These are phyloP conservation scores for Begonia masoniana DNA, from an alignment of 306 rosid species.

Conservation along the genomic window DNA sequence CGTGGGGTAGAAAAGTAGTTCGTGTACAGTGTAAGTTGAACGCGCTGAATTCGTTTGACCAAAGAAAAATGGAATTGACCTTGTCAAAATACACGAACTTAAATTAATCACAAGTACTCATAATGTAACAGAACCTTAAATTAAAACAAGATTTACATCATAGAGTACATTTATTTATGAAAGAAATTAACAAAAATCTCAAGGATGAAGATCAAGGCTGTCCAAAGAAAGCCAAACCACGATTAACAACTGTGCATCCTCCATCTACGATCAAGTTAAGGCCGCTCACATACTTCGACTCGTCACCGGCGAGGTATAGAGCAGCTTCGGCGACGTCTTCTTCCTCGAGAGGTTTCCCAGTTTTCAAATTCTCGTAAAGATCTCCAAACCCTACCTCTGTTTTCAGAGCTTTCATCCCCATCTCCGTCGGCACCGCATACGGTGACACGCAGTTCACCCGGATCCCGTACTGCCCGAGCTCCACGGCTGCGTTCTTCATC, in stretches of 20 bases:
- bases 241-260: slow-evolving; percentile 46
- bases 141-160: too few relatives aligned
- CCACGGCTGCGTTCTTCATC: slow-evolving; percentile 62
- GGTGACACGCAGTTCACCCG: slow-evolving; percentile 81
- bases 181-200: too few relatives aligned
- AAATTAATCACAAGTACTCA: too few relatives aligned
- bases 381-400: slow-evolving; percentile 16
- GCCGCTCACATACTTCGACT: slow-evolving; percentile 65
- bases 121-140: too few relatives aligned
- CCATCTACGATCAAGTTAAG: slow-evolving; percentile 70
- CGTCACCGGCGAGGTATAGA: slow-evolving; percentile 61
- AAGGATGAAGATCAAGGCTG: too few relatives aligned
- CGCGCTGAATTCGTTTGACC: too few relatives aligned
- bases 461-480: slow-evolving; percentile 69
- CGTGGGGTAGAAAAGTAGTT: not conserved
- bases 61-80: too few relatives aligned
- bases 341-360: slow-evolving; percentile 29
- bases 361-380: slow-evolving; percentile 25
- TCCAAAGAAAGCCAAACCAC: too few relatives aligned
- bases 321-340: slow-evolving; percentile 78
- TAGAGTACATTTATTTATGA: too few relatives aligned
- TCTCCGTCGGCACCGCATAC: slow-evolving; percentile 35
- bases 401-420: slow-evolving; percentile 31
- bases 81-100: too few relatives aligned
- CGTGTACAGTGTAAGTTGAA: not conserved